Conservation (phyloP, 331 rosid genomes). For the Malus hybrid region DNA sequence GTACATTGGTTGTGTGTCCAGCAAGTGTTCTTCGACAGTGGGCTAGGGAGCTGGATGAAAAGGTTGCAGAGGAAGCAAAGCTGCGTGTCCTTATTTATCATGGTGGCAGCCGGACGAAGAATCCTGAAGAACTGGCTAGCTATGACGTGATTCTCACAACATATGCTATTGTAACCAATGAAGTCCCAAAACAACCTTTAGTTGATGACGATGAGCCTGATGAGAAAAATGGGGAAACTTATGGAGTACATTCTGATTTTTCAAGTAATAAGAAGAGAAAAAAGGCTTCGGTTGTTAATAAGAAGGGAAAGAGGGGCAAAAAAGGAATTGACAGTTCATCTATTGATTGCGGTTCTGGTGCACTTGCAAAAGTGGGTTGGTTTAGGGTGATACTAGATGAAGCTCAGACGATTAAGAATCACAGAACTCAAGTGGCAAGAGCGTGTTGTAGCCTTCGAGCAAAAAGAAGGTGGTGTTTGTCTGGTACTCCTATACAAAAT, state of each 20-base stretch:
- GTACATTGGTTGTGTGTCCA: slow-evolving; percentile 96
- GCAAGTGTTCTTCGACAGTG: slow-evolving; percentile 97
- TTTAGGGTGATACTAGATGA: slow-evolving; percentile 93
- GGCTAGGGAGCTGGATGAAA: slow-evolving; percentile 91
- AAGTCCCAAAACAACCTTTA: slow-evolving; percentile 91
- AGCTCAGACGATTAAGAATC: slow-evolving; percentile 96
- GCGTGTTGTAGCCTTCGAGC: slow-evolving; percentile 98
- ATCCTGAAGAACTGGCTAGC: slow-evolving; percentile 65
- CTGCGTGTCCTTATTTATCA: slow-evolving; percentile 75
- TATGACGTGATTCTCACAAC: slow-evolving; percentile 95
- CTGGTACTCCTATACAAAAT: slow-evolving; percentile 98
- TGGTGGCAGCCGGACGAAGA: slow-evolving; percentile 86
- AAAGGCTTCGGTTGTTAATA: slow-evolving; percentile 33
- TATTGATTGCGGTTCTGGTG: slow-evolving; percentile 52
- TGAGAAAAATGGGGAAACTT: slow-evolving; percentile 54
- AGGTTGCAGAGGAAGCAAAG: slow-evolving; percentile 64
- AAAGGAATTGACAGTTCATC: slow-evolving; percentile 55
- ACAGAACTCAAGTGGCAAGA: slow-evolving; percentile 98
- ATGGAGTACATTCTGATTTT: slow-evolving; percentile 68
- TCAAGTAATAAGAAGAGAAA: slow-evolving; percentile 59
- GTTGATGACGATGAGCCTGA: slow-evolving; percentile 84
- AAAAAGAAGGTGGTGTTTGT: slow-evolving; percentile 97
- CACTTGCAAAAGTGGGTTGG: slow-evolving; percentile 96
- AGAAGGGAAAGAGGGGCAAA: slow-evolving; percentile 73
- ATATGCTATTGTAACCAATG: slow-evolving; percentile 80